phyloP scores from a whole-genome alignment of 768 basidiomycete species.

The Melanogaster broomeanus region DNA sequence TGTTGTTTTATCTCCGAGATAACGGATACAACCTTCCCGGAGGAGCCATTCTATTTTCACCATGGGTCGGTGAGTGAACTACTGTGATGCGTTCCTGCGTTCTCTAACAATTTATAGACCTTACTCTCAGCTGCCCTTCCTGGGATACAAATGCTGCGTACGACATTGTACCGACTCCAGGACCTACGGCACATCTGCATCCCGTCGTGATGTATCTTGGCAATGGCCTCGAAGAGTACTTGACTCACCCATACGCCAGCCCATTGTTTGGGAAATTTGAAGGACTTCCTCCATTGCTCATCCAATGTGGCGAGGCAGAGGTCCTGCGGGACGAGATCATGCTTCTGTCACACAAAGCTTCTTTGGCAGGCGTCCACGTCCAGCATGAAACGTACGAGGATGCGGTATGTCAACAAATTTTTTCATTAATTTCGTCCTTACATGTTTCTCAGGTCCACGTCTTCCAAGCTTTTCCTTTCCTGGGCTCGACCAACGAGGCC shows the following conservation, averaged over 20 bases:
- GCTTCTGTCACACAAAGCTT: conserved; percentile 91
- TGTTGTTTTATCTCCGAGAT: conserved; percentile 95
- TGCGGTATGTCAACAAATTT: conserved; percentile 55
- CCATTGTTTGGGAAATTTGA: conserved; percentile 90
- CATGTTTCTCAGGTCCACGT: conserved; percentile 68
- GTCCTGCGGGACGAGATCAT: conserved; percentile 94
- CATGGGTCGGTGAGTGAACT: conserved; percentile 84
- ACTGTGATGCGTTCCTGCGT: conserved; percentile 3
- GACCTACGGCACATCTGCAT: conserved; percentile 81
- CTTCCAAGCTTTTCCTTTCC: conserved; percentile 87
- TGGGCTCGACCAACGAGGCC: conserved; percentile 62
- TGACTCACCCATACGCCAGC: conserved; percentile 96
- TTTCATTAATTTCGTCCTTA: neutral
- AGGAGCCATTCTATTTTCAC: conserved; percentile 87
- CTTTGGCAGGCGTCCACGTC: conserved; percentile 81
- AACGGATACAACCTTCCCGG: conserved; percentile 82
- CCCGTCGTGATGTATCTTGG: conserved; percentile 95
- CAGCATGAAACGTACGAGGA: conserved; percentile 91
- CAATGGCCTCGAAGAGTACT: conserved; percentile 71
- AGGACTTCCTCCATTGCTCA: conserved; percentile 85
- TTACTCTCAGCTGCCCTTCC: conserved; percentile 98
- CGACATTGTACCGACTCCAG: conserved; percentile 78
- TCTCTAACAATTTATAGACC: conserved; percentile 46
- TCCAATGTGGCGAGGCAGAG: conserved; percentile 93
- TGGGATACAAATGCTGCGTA: conserved; percentile 93